These are phyloP conservation scores for Salix dunnii DNA, from an alignment of 345 rosid genomes.

Conservation along the genomic window DNA sequence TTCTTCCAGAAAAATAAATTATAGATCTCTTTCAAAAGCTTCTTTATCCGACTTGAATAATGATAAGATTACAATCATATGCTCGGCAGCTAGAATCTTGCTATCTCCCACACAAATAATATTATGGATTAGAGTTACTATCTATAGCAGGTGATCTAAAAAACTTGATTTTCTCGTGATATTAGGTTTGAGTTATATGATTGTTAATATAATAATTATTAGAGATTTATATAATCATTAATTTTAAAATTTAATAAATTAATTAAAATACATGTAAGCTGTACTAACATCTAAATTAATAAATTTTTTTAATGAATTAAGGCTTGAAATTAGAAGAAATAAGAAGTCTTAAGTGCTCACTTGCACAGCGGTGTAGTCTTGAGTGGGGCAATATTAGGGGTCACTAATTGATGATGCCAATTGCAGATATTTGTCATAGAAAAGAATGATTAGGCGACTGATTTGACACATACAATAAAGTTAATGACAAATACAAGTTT, in stretches of 20 bases:
- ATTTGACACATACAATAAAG: background rate
- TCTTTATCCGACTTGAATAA: background rate
- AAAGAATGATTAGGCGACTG: background rate
- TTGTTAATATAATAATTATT: too few species aligned
- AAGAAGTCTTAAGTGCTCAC: background rate
- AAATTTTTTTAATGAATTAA: too few species aligned
- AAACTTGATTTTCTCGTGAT: too few species aligned
- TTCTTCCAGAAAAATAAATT: background rate
- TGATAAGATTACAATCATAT: background rate
- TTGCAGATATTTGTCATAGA: background rate
- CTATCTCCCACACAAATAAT: background rate
- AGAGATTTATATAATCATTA: too few species aligned
- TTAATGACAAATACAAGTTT: background rate
- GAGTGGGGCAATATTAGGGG: background rate
- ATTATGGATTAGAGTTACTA: background rate
- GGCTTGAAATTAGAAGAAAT: background rate
- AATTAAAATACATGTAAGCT: accelerated
- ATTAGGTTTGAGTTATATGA: accelerated
- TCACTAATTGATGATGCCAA: background rate
- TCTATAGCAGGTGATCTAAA: too few species aligned
- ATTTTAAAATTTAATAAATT: too few species aligned
- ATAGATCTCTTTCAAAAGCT: background rate
- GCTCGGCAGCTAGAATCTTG: background rate
- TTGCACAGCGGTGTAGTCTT: background rate
- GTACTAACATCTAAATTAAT: too few species aligned